Conservation (phyloP, 2,329 filamentous ascomycete genomes). For the Trichoderma sp. region DNA sequence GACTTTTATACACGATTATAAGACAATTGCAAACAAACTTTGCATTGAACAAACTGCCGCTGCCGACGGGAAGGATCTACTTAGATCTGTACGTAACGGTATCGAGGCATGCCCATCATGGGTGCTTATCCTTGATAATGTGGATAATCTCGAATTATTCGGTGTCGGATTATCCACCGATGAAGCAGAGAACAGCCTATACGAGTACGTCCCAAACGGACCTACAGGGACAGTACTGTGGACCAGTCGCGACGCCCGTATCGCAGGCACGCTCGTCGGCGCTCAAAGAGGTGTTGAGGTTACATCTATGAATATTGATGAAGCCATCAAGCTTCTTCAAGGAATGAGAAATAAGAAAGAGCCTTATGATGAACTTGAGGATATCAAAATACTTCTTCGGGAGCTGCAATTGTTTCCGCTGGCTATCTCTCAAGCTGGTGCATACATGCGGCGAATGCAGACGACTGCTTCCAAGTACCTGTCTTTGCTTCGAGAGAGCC, state of each 20-base stretch:
- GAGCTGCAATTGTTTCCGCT: background rate
- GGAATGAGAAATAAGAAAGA: background rate
- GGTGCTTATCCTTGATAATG: background rate
- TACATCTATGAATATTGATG: rapidly evolving
- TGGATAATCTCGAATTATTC: background rate
- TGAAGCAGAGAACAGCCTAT: background rate
- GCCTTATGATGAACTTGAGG: background rate
- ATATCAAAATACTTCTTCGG: background rate
- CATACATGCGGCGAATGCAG: background rate
- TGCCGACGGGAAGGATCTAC: background rate
- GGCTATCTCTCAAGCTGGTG: background rate
- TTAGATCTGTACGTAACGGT: background rate
- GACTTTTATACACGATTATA: background rate
- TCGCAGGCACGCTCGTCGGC: background rate
- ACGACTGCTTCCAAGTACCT: background rate
- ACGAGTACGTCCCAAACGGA: background rate
- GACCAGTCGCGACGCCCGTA: background rate
- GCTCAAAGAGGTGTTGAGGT: background rate
- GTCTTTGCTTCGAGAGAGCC: background rate
- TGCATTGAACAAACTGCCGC: background rate
- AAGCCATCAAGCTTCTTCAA: background rate
- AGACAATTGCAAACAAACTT: background rate
- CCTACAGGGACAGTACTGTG: background rate
- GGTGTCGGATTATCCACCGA: background rate
- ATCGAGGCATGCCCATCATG: background rate